Percentiles rank a stretch among this genome's conserved stretches.
phyloP scores from a whole-genome alignment of 1,284 basidiomycete genomes.

The Phellinidium pouzarii region DNA sequence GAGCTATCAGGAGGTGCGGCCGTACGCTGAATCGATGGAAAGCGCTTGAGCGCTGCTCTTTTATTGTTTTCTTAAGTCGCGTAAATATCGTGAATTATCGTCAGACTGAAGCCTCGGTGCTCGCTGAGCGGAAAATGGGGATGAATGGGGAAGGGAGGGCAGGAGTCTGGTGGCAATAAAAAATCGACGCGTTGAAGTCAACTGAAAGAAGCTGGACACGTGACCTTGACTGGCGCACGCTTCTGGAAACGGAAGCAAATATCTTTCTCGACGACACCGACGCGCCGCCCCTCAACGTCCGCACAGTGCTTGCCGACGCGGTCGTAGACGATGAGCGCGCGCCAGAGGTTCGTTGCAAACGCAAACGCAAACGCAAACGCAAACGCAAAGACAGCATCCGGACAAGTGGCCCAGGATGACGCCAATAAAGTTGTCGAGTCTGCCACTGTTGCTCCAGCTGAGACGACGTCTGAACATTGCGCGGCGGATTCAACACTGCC shows the following conservation, averaged over 20 bases:
- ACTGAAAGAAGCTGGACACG: no score
- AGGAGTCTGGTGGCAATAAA: neutral
- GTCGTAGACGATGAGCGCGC: conserved; percentile 18
- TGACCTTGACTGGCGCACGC: no score
- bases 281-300: neutral
- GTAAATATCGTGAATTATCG: conserved; percentile 15
- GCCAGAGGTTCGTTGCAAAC: conserved; percentile 6
- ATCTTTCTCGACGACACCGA: no score
- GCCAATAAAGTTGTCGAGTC: neutral
- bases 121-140: neutral
- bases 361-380: conserved; percentile 4
- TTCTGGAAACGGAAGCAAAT: no score
- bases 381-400: neutral
- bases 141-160: neutral
- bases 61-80: neutral
- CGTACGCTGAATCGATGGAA: conserved; percentile 10
- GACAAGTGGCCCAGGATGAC: neutral
- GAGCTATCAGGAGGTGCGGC: neutral
- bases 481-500: neutral
- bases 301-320: no score
- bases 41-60: conserved; percentile 3
- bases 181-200: no score
- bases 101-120: conserved; percentile 3
- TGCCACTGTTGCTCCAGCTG: neutral
- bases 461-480: neutral